phyloP scores from a whole-genome alignment of 495 filamentous ascomycete species.

The Trichoderma asperelloides region DNA sequence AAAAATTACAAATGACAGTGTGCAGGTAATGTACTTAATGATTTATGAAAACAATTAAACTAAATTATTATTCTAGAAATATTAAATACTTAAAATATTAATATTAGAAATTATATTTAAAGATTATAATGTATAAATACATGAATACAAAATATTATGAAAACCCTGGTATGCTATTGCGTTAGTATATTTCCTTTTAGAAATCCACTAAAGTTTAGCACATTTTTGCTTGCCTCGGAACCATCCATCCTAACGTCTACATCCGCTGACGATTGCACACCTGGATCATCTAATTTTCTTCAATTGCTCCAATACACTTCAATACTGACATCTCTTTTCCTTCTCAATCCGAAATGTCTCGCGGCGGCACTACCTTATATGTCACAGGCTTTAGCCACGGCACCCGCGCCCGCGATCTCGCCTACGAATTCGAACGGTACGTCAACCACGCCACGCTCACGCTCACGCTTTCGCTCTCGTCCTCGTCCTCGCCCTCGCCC shows the following conservation, averaged over 20 bases:
- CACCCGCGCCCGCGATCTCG: constrained; percentile 97
- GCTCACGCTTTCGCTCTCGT: constrained; percentile 34
- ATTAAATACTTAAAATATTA: neutral
- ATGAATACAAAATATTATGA: neutral
- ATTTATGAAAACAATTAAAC: neutral
- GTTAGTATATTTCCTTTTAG: neutral
- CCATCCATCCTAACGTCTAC: neutral
- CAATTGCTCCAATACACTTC: neutral
- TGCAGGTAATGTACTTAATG: too few species aligned
- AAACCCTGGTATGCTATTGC: neutral
- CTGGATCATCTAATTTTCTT: neutral
- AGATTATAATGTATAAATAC: neutral
- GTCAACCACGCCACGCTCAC: constrained; percentile 40
- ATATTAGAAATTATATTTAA: neutral
- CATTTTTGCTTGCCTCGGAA: neutral
- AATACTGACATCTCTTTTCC: neutral
- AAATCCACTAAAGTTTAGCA: neutral
- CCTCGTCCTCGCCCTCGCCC: constrained; percentile 27
- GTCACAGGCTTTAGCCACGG: constrained; percentile 96
- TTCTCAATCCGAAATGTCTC: constrained; percentile 63
- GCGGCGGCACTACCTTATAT: constrained; percentile 89
- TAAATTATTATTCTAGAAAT: neutral
- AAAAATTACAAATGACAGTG: too few species aligned
- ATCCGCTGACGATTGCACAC: neutral
- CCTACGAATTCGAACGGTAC: constrained; percentile 99